phyloP scores from a whole-genome alignment of 768 basidiomycete genomes.

The Fistulinella prunicolor region DNA sequence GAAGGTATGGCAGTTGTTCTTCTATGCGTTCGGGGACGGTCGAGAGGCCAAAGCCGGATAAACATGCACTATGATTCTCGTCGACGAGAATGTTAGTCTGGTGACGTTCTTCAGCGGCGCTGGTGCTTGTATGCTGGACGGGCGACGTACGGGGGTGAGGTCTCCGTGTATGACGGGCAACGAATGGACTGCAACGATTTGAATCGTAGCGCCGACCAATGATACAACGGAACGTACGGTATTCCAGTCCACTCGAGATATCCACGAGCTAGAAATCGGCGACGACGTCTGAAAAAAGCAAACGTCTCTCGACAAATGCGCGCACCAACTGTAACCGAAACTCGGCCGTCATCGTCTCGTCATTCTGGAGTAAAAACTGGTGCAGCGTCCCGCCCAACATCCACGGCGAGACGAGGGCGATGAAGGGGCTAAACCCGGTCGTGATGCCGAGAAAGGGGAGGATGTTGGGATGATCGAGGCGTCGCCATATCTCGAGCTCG shows the following conservation, averaged over 20 bases:
- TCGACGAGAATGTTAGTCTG: conserved; percentile 18
- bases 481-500: conserved; percentile 15
- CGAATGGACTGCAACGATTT: conserved; percentile 8
- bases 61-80: conserved; percentile 1
- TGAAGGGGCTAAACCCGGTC: conserved; percentile 5
- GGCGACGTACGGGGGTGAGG: conserved; percentile 12
- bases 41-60: conserved; percentile 13
- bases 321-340: conserved; percentile 11
- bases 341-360: neutral
- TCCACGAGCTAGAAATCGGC: conserved; percentile 8
- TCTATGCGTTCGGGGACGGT: conserved; percentile 13
- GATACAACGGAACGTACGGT: conserved; percentile 2
- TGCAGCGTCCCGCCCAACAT: conserved; percentile 9
- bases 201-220: neutral
- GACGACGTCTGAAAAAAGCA: neutral
- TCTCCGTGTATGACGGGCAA: conserved; percentile 15
- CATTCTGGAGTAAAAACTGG: conserved; percentile 3
- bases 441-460: conserved; percentile 18
- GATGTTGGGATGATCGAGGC: conserved; percentile 15
- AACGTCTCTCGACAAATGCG: neutral
- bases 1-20: conserved; percentile 11
- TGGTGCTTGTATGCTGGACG: neutral
- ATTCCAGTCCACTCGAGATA: conserved; percentile 16
- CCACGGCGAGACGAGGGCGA: conserved; percentile 13
- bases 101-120: neutral